Conservation (phyloP, 2,329 filamentous ascomycete species). For the Acephala macrosclerotiorum region DNA sequence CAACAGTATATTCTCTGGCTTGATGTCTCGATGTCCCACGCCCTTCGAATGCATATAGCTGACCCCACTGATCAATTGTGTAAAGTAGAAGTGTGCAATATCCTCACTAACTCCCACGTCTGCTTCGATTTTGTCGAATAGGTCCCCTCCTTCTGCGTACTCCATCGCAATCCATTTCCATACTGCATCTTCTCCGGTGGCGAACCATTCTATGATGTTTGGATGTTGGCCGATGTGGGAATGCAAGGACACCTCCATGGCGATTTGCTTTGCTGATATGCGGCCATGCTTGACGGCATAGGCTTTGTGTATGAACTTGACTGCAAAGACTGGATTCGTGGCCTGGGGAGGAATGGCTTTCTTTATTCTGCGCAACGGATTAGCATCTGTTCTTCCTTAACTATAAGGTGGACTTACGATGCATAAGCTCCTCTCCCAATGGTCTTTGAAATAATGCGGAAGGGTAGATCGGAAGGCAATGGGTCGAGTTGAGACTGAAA, state of each 20-base stretch:
- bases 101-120: constrained; percentile 94
- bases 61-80: constrained; percentile 87
- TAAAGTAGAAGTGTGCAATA: constrained; percentile 96
- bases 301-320: constrained; percentile 98
- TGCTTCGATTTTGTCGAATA: constrained; percentile 99
- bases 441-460: constrained; percentile 93
- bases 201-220: constrained; percentile 94
- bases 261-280: constrained; percentile 86
- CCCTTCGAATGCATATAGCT: constrained; percentile 97
- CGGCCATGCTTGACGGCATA: constrained; percentile 91
- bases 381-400: constrained; percentile 17
- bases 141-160: constrained; percentile 89
- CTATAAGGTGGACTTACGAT: constrained; percentile 66
- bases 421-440: constrained; percentile 97
- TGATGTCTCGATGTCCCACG: constrained; percentile 89
- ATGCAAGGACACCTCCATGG: constrained; percentile 91
- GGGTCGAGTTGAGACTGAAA: constrained; percentile 90
- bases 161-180: constrained; percentile 99
- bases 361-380: constrained; percentile 60
- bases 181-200: constrained; percentile 80
- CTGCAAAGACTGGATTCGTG: constrained; percentile 83
- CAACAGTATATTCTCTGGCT: constrained; percentile 94
- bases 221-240: constrained; percentile 86
- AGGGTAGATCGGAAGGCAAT: constrained; percentile 84
- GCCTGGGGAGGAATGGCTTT: constrained; percentile 82